phyloP scores from a whole-genome alignment of 495 filamentous ascomycete genomes.

The Aspergillus sparsus region DNA sequence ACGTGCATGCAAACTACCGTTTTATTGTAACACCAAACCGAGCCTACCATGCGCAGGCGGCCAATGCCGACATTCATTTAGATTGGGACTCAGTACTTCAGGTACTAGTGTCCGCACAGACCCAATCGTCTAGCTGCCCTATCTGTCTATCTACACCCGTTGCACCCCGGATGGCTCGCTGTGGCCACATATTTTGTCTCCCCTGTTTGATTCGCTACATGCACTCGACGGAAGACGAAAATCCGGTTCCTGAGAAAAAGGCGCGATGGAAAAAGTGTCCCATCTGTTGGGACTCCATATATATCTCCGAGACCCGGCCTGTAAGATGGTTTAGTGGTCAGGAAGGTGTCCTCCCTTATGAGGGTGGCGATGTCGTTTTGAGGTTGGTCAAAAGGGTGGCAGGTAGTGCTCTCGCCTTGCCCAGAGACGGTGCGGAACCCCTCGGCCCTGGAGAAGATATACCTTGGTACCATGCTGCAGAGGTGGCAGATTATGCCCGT shows the following conservation, averaged over 20 bases:
- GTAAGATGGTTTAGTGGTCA: slow-evolving; percentile 92
- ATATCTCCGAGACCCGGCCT: slow-evolving; percentile 82
- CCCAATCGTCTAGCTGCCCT: slow-evolving; percentile 84
- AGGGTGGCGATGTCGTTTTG: slow-evolving; percentile 87
- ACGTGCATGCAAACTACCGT: slow-evolving; percentile 95
- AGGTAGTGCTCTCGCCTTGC: slow-evolving; percentile 81
- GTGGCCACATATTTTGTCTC: slow-evolving; percentile 95
- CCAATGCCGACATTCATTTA: slow-evolving; percentile 85
- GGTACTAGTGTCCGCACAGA: slow-evolving; percentile 84
- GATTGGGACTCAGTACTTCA: slow-evolving; percentile 92
- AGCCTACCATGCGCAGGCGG: slow-evolving; percentile 75
- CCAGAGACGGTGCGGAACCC: slow-evolving; percentile 76
- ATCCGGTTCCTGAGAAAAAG: slow-evolving; percentile 63
- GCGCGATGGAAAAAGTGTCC: slow-evolving; percentile 93
- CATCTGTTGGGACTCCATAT: slow-evolving; percentile 90
- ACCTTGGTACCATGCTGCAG: slow-evolving; percentile 92
- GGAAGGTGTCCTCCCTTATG: slow-evolving; percentile 73
- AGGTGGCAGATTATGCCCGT: slow-evolving; percentile 90
- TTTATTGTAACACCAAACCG: slow-evolving; percentile 88
- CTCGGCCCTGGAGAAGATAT: slow-evolving; percentile 69
- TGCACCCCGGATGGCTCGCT: slow-evolving; percentile 95
- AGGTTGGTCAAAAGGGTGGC: slow-evolving; percentile 77
- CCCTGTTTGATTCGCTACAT: slow-evolving; percentile 94
- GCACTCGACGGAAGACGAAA: slow-evolving; percentile 75
- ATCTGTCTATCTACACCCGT: slow-evolving; percentile 91